phyloP scores from a whole-genome alignment of 345 rosid species.

The Linum tenue region DNA sequence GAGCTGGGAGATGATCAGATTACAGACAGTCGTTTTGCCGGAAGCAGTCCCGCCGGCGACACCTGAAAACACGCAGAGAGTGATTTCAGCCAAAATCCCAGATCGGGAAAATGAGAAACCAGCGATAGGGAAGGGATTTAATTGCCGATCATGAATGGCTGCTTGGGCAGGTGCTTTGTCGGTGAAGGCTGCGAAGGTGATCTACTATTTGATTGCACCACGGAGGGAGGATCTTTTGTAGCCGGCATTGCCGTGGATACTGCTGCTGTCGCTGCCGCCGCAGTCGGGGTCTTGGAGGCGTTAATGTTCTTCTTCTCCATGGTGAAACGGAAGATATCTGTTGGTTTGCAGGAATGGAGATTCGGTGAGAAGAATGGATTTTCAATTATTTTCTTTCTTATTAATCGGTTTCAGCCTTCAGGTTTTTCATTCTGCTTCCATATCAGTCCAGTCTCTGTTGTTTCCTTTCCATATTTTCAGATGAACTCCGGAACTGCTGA shows the following conservation, averaged over 20 bases:
- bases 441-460: not conserved
- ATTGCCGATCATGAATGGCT: constrained; percentile 70
- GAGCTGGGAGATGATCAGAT: constrained; percentile 87
- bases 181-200: not conserved
- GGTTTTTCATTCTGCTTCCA: not conserved
- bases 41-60: constrained; percentile 94
- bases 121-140: not conserved
- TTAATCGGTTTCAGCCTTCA: no score
- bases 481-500: not conserved
- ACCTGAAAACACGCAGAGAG: constrained; percentile 26
- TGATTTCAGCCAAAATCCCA: not conserved
- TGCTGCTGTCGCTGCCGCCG: not conserved
- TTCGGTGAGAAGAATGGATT: not conserved
- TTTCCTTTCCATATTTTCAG: not conserved
- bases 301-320: not conserved
- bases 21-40: constrained; percentile 89
- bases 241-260: not conserved
- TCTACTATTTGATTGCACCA: not conserved
- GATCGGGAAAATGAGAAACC: not conserved
- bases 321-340: not conserved
- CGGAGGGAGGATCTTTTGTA: not conserved
- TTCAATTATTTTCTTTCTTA: not conserved
- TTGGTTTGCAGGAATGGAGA: not conserved
- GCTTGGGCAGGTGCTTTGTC: constrained; percentile 29
- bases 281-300: not conserved